Evolutionary conservation across 2,329 filamentous ascomycete species (phyloP).

Genomic region (Fusarium globosum): DNA sequence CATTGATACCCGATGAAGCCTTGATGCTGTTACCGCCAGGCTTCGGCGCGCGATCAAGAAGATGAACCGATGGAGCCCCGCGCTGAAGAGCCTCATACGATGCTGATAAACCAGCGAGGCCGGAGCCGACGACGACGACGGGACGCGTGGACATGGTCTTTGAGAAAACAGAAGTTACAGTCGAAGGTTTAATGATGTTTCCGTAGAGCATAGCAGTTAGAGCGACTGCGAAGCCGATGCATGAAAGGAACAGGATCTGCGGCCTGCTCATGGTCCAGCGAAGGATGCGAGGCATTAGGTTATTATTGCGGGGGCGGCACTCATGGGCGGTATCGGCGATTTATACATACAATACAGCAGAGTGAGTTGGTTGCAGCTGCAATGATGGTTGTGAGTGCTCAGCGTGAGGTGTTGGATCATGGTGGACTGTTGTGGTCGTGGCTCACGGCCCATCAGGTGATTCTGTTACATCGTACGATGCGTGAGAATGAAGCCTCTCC

Average conservation of each 20-base stretch:
- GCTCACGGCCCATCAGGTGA: conserved; percentile 34
- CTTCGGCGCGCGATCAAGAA: conserved; percentile 69
- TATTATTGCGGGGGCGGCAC: conserved; percentile 16
- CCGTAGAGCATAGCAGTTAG: conserved; percentile 47
- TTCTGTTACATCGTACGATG: conserved; percentile 37
- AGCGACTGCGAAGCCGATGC: conserved; percentile 44
- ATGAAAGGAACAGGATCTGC: conserved; percentile 43
- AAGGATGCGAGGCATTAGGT: conserved; percentile 45
- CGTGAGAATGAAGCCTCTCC: conserved; percentile 22
- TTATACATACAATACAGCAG: conserved; percentile 34
- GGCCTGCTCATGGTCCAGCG: conserved; percentile 46
- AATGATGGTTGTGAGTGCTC: background rate
- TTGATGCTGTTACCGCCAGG: conserved; percentile 75
- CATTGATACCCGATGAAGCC: conserved; percentile 74
- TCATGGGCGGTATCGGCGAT: conserved; percentile 38
- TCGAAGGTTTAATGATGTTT: conserved; percentile 34
- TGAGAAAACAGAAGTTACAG: conserved; percentile 39
- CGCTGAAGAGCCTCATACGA: conserved; percentile 65
- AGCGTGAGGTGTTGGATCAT: conserved; percentile 22
- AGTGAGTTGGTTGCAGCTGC: background rate
- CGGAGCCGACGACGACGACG: conserved; percentile 73
- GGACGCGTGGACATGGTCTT: conserved; percentile 45
- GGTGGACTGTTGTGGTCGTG: conserved; percentile 35
- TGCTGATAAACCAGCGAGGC: conserved; percentile 71
- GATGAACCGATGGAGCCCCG: conserved; percentile 60